These are phyloP conservation scores for Puccinellia tenuiflora DNA, from an alignment of 176 grass and related monocot genomes.

Conservation along the genomic window DNA sequence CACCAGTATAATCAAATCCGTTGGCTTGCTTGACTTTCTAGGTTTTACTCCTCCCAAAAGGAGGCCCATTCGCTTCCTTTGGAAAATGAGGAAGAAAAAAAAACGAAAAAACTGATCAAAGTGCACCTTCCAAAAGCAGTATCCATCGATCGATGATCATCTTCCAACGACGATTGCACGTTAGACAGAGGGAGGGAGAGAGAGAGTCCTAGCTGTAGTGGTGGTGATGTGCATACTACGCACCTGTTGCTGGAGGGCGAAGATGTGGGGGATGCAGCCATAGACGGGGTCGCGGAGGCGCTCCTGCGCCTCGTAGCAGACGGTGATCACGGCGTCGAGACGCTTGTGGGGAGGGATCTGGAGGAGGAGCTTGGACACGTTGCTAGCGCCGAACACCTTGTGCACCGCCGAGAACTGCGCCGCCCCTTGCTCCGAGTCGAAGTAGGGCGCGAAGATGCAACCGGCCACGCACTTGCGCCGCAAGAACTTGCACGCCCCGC, in stretches of 20 bases:
- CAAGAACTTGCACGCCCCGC: slow-evolving; percentile 51
- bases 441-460: slow-evolving; percentile 52
- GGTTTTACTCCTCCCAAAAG: background rate
- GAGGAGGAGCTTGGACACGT: slow-evolving; percentile 76
- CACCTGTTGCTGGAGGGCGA: slow-evolving; percentile 59
- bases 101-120: background rate
- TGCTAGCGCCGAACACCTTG: slow-evolving; percentile 90
- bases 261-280: slow-evolving; percentile 63
- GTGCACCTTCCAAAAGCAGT: slow-evolving; percentile 5
- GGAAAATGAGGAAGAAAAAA: background rate
- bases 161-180: no score
- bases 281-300: slow-evolving; percentile 64
- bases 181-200: background rate
- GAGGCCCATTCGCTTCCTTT: background rate
- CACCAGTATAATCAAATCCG: no score
- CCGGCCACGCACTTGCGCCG: slow-evolving; percentile 31
- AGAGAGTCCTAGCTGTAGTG: background rate
- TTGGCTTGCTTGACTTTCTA: no score
- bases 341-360: slow-evolving; percentile 47
- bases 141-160: background rate
- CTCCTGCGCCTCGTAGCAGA: slow-evolving; percentile 66
- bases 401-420: slow-evolving; percentile 67
- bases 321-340: slow-evolving; percentile 47
- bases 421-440: slow-evolving; percentile 37
- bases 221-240: background rate